These are phyloP conservation scores for Rugonectria rugulosa DNA, from an alignment of 2,329 filamentous ascomycete genomes.

Conservation along the genomic window DNA sequence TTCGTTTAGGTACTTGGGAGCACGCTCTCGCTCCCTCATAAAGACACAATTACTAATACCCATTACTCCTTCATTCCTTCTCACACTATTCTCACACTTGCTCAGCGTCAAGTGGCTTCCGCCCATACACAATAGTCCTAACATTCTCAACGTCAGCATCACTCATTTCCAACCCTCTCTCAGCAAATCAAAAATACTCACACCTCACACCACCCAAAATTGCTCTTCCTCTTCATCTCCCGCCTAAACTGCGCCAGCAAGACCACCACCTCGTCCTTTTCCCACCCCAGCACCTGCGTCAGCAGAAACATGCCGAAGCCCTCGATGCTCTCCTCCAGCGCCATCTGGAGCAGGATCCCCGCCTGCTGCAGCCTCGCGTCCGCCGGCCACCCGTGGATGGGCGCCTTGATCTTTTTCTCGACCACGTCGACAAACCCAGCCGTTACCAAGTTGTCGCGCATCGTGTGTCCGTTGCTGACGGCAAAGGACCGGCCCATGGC, in stretches of 20 bases:
- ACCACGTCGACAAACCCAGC: conserved; percentile 47
- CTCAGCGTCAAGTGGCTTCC: conserved; percentile 13
- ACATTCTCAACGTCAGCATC: background rate
- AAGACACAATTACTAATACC: too few relatives aligned
- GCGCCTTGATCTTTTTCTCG: conserved; percentile 46
- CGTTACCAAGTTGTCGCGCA: conserved; percentile 31
- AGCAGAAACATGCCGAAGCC: conserved; percentile 40
- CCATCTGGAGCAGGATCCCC: conserved; percentile 43
- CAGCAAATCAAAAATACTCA: conserved; percentile 14
- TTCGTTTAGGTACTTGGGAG: too few relatives aligned
- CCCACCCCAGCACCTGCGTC: conserved; percentile 41
- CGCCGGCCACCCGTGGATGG: conserved; percentile 53
- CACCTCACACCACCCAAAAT: conserved; percentile 24
- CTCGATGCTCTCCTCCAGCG: conserved; percentile 40
- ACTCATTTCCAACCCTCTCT: background rate
- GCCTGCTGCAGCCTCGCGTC: conserved; percentile 52
- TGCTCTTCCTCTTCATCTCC: conserved; percentile 11
- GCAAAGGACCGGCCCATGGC: conserved; percentile 39
- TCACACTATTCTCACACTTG: background rate
- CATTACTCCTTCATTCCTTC: background rate
- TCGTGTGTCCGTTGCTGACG: conserved; percentile 24
- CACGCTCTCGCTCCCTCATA: too few relatives aligned
- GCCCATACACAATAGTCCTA: conserved; percentile 30
- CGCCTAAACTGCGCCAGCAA: conserved; percentile 33
- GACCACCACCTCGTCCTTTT: conserved; percentile 35